A percentile compares a stretch with the other conserved stretches of the same genome.
These are phyloP conservation scores for Chamaecrista fasciculata DNA, from an alignment of 306 rosid species.

Conservation along the genomic window DNA sequence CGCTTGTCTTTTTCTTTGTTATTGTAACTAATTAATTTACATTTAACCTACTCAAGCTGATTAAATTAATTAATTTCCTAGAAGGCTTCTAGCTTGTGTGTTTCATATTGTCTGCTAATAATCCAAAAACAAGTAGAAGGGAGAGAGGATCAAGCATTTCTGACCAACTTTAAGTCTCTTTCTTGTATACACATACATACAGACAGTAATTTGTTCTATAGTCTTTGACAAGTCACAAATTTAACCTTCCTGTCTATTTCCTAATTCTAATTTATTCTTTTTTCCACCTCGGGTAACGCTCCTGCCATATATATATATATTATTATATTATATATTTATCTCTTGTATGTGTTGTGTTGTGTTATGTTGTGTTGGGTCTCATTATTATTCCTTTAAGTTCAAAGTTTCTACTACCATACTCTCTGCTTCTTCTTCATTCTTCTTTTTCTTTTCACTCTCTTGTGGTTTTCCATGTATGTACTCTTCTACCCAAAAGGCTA, in stretches of 20 bases:
- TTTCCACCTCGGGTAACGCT: conserved; percentile 12
- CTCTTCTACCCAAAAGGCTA: conserved; percentile 7
- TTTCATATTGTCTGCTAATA: background rate
- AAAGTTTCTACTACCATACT: background rate
- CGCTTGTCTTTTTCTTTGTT: too few relatives aligned
- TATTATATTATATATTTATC: background rate
- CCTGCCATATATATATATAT: too few relatives aligned
- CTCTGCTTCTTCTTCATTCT: conserved; percentile 5
- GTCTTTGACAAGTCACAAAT: conserved; percentile 21
- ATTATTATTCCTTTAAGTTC: conserved; percentile 26
- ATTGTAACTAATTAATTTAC: too few relatives aligned
- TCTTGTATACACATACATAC: conserved; percentile 21
- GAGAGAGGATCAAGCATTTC: background rate
- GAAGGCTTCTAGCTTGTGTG: too few relatives aligned
- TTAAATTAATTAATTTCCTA: too few relatives aligned
- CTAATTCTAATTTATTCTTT: background rate
- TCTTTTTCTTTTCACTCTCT: background rate
- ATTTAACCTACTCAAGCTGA: too few relatives aligned
- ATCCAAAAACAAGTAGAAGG: background rate
- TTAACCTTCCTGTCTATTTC: conserved; percentile 6
- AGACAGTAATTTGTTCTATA: conserved; percentile 27
- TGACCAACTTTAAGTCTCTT: background rate
- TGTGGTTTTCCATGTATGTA: conserved; percentile 17
- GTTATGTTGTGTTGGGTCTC: conserved; percentile 9
- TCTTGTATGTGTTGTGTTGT: background rate